Evolutionary conservation across 352 stramenopile species (phyloP).

Genomic region (Phytophthora cactorum): DNA sequence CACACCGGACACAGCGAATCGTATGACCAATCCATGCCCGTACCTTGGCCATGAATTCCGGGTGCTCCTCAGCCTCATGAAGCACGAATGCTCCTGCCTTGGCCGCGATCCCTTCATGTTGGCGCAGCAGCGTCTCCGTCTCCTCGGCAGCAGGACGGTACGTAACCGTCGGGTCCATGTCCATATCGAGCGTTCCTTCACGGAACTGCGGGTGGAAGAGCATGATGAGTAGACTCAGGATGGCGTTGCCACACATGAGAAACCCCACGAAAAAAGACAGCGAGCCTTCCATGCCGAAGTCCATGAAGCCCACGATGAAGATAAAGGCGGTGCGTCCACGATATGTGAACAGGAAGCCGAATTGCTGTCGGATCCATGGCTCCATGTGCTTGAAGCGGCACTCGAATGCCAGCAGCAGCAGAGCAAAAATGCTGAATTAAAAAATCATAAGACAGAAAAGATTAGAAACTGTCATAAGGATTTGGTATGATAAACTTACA

Average conservation of each 20-base stretch:
- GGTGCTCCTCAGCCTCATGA: conserved; percentile 72
- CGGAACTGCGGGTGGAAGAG: conserved; percentile 89
- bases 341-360: conserved; percentile 91
- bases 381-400: conserved; percentile 91
- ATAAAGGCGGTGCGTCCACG: conserved; percentile 84
- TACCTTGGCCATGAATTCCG: conserved; percentile 76
- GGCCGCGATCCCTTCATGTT: conserved; percentile 65
- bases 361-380: conserved; percentile 82
- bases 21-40: not conserved
- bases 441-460: not conserved
- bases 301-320: conserved; percentile 89
- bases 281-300: conserved; percentile 84
- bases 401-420: conserved; percentile 86
- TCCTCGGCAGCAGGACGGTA: conserved; percentile 75
- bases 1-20: not conserved
- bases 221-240: conserved; percentile 82
- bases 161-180: conserved; percentile 79
- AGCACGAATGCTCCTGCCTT: conserved; percentile 74
- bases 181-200: conserved; percentile 64
- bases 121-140: conserved; percentile 64
- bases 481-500: conserved; percentile 44
- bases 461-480: not conserved
- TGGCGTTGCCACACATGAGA: conserved; percentile 80
- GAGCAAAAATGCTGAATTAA: conserved; percentile 74
- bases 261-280: conserved; percentile 75